Evolutionary conservation across 768 basidiomycete genomes (phyloP), one percentile per base, ranked within the genome.

Genomic region (Sarcodon sp.): DNA sequence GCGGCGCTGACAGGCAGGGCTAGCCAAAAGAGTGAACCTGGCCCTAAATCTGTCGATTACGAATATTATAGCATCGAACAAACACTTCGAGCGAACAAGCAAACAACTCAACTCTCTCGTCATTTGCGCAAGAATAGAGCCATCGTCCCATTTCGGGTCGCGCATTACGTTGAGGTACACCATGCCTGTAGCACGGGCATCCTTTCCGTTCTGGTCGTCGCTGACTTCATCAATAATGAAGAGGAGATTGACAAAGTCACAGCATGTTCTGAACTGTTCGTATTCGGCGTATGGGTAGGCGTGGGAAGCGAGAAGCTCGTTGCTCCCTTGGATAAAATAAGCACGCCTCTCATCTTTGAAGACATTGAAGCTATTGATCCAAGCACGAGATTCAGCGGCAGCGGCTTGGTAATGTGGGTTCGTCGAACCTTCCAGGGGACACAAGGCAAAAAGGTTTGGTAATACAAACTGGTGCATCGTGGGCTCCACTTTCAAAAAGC

Each of bases 151-250:
- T 35, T 70, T 61, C 7, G 72, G 59, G 54, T 79, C 65, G 52
- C 63, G 68, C 72, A 83, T 73, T 15, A 72, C 74, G 45, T 76
- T 70, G 47, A 77, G 64, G 50, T 74, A 78, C 21, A 76, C 66
- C 43, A 73, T 65, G 16, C 78, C 75, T 32, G 76, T 80, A 32
- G 62, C 61, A 21, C 71, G 69, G 43, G 79, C 81, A 47, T 76
- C 80, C 46, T 60, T 59, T 33, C 77, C 77, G 55, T 66, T 72
- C 61, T 82, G 80, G 50, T 81, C 80, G 55, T 83, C 79, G 60
- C 77, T 80, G 47, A 80, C 70, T 59, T 83, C 81, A 57, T 84
- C 82, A 43, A 81, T 69, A 43, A 80, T 78, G 62, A 80, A 83
- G 32, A 66, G 58, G 33, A 66, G 53, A 45, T 66, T 66, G 53